These are phyloP conservation scores for Mucor irregularis DNA, from an alignment of 371 early-diverging fungal species.

Conservation along the genomic window DNA sequence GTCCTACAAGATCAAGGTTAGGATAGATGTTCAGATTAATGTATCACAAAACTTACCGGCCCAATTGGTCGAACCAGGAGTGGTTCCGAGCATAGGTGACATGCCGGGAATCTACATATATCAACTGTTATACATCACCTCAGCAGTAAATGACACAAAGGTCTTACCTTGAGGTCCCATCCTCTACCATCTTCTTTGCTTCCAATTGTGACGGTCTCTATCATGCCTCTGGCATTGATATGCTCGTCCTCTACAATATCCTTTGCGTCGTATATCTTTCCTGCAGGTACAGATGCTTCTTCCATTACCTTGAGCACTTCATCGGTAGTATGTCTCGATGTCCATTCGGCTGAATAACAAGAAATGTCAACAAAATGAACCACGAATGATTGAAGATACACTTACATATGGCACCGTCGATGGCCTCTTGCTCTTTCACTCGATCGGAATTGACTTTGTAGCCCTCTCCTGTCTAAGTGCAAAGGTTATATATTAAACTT, in stretches of 20 bases:
- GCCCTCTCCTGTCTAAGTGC: constrained; percentile 36
- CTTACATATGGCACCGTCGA: constrained; percentile 54
- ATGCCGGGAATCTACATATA: constrained; percentile 44
- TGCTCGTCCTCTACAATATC: constrained; percentile 59
- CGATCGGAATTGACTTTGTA: constrained; percentile 51
- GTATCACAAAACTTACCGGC: constrained; percentile 31
- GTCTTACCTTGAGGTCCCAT: constrained; percentile 45
- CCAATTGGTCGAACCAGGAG: constrained; percentile 58
- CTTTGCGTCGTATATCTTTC: constrained; percentile 56
- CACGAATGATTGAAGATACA: not conserved
- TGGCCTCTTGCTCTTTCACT: constrained; percentile 40
- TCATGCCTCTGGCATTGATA: constrained; percentile 51
- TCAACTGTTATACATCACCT: no score
- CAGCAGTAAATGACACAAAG: not conserved
- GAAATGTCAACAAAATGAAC: not conserved
- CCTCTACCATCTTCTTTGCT: constrained; percentile 40
- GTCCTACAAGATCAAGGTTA: constrained; percentile 20
- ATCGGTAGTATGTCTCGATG: constrained; percentile 35
- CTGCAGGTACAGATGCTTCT: constrained; percentile 50
- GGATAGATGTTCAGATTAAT: not conserved
- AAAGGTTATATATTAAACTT: no score
- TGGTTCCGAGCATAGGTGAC: constrained; percentile 43
- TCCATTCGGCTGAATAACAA: constrained; percentile 40
- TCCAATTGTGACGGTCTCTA: constrained; percentile 46
- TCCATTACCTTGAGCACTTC: constrained; percentile 45